Conservation (phyloP, 495 filamentous ascomycete species). For the Penicillium nucicola region DNA sequence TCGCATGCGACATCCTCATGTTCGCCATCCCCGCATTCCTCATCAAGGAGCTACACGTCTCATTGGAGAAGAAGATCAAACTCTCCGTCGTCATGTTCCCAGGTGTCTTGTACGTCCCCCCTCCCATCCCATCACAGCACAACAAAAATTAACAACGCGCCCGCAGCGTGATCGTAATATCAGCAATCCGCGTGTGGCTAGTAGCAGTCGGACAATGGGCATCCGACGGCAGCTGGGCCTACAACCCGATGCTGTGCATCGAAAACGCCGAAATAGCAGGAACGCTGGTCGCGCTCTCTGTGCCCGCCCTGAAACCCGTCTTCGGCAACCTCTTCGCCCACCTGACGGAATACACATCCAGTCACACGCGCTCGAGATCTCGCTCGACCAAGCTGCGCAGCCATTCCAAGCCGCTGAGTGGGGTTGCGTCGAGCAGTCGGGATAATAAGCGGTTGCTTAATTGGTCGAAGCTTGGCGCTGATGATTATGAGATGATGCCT, state of each 20-base stretch:
- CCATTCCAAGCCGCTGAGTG: conserved; percentile 18
- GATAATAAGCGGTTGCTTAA: conserved; percentile 25
- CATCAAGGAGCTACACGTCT: conserved; percentile 35
- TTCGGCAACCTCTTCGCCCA: conserved; percentile 31
- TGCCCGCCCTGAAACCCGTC: conserved; percentile 43
- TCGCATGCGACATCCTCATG: conserved; percentile 42
- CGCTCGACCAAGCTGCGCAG: conserved; percentile 7
- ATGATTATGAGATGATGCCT: conserved; percentile 32
- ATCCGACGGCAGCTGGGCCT: conserved; percentile 40
- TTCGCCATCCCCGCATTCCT: conserved; percentile 42
- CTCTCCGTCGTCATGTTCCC: conserved; percentile 42
- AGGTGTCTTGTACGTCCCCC: conserved; percentile 37
- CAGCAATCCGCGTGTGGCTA: conserved; percentile 38
- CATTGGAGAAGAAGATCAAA: conserved; percentile 32
- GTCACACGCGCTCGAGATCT: conserved; percentile 23
- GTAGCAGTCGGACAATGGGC: conserved; percentile 40
- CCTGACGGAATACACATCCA: conserved; percentile 23
- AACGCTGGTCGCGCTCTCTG: conserved; percentile 43
- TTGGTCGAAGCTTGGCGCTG: conserved; percentile 19
- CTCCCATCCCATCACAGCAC: neutral
- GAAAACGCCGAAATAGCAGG: conserved; percentile 43
- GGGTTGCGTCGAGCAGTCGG: conserved; percentile 7
- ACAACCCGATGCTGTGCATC: conserved; percentile 43
- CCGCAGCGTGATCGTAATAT: conserved; percentile 40
- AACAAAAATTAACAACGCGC: conserved; percentile 1